Evolutionary conservation across 2,329 filamentous ascomycete genomes (phyloP), one percentile per base, ranked within the genome.

Genomic region (Penicillium griseofulvum): DNA sequence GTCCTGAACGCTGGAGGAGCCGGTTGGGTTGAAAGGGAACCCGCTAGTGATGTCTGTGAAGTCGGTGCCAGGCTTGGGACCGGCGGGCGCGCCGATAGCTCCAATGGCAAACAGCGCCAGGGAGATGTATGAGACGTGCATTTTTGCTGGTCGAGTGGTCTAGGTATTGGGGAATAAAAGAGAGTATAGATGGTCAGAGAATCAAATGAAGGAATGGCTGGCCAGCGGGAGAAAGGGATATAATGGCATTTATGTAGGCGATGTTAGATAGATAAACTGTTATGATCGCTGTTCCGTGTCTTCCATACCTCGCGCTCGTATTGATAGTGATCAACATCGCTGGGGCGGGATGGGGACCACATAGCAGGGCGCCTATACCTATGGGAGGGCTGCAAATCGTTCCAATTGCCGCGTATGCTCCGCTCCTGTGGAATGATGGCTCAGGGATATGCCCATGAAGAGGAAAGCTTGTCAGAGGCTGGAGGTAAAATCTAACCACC

Each of bases 41-140:
- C 45, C 56, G 41, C 44, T 44, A 17, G 31, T 12, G 7, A 39
- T 38, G 16, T 28, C 41, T 8, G 16, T 54, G 31, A 63, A 57
- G 2, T 58, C 43, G 10, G 47, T 37, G 37, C 22, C 2, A 1
- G 58, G 38, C 24, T 56, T 54, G 10, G 58, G 57, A 17, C 53
- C 53, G 10, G 57, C 56, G 2, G 63, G 63, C 1, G 61, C 59
- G 11, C 59, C 63, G n/a, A 55, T 64, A 7, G 71, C 72, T 16
- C 68, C 51, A 39, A 74, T 47, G 45, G 72, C 71, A 29, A 73
- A 65, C 9, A 70, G 44, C 26, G 59, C 63, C 53, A 65, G 45
- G 33, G 63, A 63, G 34, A 65, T 19, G 46, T 65, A 65, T n/a
- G 62, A 58, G 17, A 49, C 34, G 39, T 59, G 63, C 63, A 65